phyloP scores from a whole-genome alignment of 225 moss, liverwort and hornwort species.

The Pseudoscleropodium purum region DNA sequence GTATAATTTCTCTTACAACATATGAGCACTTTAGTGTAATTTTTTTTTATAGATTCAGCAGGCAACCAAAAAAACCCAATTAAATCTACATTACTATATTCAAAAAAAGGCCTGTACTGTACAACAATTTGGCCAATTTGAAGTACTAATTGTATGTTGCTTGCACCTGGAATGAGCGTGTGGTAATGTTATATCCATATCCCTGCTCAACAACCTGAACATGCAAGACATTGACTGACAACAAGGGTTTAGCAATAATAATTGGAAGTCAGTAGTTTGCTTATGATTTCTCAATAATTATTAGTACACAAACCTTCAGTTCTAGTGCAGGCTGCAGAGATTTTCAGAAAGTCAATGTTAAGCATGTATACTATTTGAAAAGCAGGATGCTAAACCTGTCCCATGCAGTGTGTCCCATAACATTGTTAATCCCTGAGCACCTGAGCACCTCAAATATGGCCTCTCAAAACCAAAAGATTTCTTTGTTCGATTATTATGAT shows the following conservation, averaged over 20 bases:
- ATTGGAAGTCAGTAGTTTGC: background rate
- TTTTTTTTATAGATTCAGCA: too few relatives aligned
- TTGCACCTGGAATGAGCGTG: slow-evolving; percentile 73
- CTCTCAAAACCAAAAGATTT: too few relatives aligned
- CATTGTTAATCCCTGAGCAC: too few relatives aligned
- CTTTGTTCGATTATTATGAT: too few relatives aligned
- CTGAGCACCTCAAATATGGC: too few relatives aligned
- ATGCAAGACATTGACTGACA: too few relatives aligned
- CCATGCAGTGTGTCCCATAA: too few relatives aligned
- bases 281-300: background rate
- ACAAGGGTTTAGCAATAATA: background rate
- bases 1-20: background rate
- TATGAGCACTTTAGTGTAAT: too few relatives aligned
- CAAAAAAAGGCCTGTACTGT: background rate
- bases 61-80: background rate
- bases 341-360: background rate
- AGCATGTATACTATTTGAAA: background rate
- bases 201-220: slow-evolving; percentile 77
- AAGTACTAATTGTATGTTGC: background rate
- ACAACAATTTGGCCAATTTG: too few relatives aligned
- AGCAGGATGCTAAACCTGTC: too few relatives aligned
- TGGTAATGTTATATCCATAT: slow-evolving; percentile 57
- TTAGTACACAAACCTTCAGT: background rate
- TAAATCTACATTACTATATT: too few relatives aligned
- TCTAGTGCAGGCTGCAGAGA: too few relatives aligned